Conservation (phyloP, 139 green algal genomes). For the Tetraselmis striata region DNA sequence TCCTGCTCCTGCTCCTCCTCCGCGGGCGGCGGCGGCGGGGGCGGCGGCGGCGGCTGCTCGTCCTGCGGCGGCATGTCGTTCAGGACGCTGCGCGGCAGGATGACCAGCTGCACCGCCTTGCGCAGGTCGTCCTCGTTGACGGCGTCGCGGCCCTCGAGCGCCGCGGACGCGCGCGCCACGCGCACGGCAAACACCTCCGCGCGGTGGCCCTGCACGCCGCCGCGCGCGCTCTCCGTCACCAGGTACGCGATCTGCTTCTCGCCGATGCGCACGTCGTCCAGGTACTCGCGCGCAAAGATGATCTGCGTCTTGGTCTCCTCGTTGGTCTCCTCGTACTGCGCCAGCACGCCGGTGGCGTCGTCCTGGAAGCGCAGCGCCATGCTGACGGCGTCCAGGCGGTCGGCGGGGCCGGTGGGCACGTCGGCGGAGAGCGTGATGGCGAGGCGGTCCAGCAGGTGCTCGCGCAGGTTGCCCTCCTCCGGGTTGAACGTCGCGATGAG, state of each 20-base stretch:
- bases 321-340: conserved; percentile 47
- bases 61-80: conserved; percentile 57
- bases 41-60: conserved; percentile 66
- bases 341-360: conserved; percentile 29
- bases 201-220: conserved; percentile 82
- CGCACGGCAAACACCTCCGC: conserved; percentile 92
- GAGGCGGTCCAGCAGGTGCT: conserved; percentile 98
- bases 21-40: conserved; percentile 76
- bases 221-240: conserved; percentile 84
- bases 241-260: conserved; percentile 90
- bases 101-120: conserved; percentile 93
- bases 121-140: conserved; percentile 90
- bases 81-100: conserved; percentile 70
- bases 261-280: conserved; percentile 86
- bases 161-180: conserved; percentile 75
- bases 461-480: conserved; percentile 86
- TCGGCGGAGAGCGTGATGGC: conserved; percentile 86
- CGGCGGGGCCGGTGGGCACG: conserved; percentile 62
- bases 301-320: conserved; percentile 67
- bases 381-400: conserved; percentile 77
- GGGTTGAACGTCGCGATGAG: conserved; percentile 98
- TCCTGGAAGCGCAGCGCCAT: conserved; percentile 47
- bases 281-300: conserved; percentile 92
- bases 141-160: conserved; percentile 75
- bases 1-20: conserved; percentile 38